Evolutionary conservation across 192 early-diverging fungal genomes (phyloP).

Genomic region (Funneliformis geosporum): DNA sequence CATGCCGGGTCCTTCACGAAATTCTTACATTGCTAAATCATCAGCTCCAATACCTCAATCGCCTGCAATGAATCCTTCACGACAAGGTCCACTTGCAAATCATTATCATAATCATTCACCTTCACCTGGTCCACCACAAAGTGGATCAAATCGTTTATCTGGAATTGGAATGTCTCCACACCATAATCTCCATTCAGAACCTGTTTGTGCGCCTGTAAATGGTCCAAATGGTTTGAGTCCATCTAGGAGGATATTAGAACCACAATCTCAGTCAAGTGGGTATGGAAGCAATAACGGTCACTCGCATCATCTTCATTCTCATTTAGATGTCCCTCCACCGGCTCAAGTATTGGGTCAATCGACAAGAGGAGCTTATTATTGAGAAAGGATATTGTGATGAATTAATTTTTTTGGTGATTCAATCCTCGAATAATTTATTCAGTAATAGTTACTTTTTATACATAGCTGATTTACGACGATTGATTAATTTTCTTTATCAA

Average conservation of each 20-base stretch:
- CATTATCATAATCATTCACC: neutral
- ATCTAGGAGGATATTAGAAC: neutral
- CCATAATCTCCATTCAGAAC: constrained; percentile 2
- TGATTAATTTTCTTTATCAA: neutral
- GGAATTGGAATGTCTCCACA: neutral
- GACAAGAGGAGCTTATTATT: neutral
- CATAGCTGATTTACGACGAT: neutral
- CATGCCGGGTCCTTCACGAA: neutral
- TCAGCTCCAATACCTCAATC: neutral
- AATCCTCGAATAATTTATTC: too few species aligned
- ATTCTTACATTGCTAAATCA: neutral
- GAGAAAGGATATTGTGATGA: neutral
- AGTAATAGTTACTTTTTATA: neutral
- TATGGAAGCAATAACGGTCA: neutral
- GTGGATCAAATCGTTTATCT: neutral
- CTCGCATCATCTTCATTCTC: neutral
- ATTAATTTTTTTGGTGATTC: too few species aligned
- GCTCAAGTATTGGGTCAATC: neutral
- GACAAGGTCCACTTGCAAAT: neutral
- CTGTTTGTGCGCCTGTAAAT: neutral
- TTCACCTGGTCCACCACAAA: neutral
- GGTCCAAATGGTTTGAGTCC: neutral
- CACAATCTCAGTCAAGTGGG: neutral
- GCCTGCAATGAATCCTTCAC: neutral
- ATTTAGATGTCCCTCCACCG: neutral